Conservation (phyloP, 495 filamentous ascomycete species). For the Penicillium egyptiacum region DNA sequence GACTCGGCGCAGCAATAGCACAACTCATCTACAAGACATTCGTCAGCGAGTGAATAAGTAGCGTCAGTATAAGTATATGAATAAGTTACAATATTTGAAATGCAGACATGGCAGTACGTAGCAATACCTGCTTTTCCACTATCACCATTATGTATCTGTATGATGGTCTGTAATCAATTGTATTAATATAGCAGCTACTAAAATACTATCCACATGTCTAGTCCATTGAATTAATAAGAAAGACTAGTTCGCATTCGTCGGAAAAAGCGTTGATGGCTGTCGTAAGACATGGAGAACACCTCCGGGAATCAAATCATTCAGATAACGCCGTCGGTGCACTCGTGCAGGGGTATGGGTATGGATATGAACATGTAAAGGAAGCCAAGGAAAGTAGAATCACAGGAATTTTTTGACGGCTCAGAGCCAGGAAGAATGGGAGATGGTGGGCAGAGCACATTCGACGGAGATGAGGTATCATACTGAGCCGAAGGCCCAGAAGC, state of each 20-base stretch:
- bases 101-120: background rate
- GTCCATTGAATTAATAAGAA: conserved; percentile 8
- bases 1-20: background rate
- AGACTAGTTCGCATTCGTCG: conserved; percentile 17
- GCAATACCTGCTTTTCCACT: background rate
- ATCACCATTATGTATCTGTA: background rate
- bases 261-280: conserved; percentile 24
- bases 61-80: background rate
- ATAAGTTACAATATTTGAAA: background rate
- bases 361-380: conserved; percentile 20
- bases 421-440: conserved; percentile 1
- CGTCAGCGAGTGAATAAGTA: background rate
- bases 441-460: conserved; percentile 7
- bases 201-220: background rate
- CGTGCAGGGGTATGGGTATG: conserved; percentile 6
- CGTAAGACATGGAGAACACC: conserved; percentile 28
- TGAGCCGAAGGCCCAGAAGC: conserved; percentile 26
- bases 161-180: background rate
- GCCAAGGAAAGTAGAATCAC: conserved; percentile 25
- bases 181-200: background rate
- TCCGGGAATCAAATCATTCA: conserved; percentile 26
- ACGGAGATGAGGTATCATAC: conserved; percentile 42
- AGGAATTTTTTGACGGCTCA: conserved; percentile 21
- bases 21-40: background rate
- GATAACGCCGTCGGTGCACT: conserved; percentile 16